Conservation (phyloP, 352 stramenopile genomes). For the Saprolegnia diclina region DNA sequence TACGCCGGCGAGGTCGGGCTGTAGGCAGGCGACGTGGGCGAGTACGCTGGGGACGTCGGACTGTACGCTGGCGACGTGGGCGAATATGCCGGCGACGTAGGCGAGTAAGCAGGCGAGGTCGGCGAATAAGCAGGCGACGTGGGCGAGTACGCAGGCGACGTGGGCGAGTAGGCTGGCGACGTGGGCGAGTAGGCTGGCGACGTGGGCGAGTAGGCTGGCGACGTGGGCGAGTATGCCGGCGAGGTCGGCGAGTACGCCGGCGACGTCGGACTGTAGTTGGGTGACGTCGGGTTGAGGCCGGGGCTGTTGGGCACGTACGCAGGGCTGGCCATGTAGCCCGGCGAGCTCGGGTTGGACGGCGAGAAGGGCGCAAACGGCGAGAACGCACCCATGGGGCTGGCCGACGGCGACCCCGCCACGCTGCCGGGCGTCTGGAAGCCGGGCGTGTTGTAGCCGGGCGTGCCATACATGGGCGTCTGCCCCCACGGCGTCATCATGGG, state of each 20-base stretch:
- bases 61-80: constrained; percentile 78
- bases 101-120: constrained; percentile 64
- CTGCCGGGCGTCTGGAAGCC: constrained; percentile 67
- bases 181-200: constrained; percentile 35
- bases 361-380: constrained; percentile 75
- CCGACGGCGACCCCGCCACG: constrained; percentile 81
- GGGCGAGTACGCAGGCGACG: constrained; percentile 59
- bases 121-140: constrained; percentile 73
- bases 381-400: constrained; percentile 76
- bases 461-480: constrained; percentile 26
- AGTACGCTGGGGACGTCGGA: constrained; percentile 60
- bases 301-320: constrained; percentile 37
- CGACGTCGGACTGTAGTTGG: constrained; percentile 75
- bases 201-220: constrained; percentile 32
- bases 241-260: constrained; percentile 72
- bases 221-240: constrained; percentile 49
- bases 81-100: constrained; percentile 71
- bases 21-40: constrained; percentile 58
- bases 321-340: constrained; percentile 68
- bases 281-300: constrained; percentile 68
- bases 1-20: constrained; percentile 59
- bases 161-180: constrained; percentile 52
- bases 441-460: constrained; percentile 25
- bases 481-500: constrained; percentile 81
- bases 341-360: constrained; percentile 32